Base-by-base conservation (phyloP, 2,329 filamentous ascomycete genomes). In the Rasamsonia emersonii region DNA sequence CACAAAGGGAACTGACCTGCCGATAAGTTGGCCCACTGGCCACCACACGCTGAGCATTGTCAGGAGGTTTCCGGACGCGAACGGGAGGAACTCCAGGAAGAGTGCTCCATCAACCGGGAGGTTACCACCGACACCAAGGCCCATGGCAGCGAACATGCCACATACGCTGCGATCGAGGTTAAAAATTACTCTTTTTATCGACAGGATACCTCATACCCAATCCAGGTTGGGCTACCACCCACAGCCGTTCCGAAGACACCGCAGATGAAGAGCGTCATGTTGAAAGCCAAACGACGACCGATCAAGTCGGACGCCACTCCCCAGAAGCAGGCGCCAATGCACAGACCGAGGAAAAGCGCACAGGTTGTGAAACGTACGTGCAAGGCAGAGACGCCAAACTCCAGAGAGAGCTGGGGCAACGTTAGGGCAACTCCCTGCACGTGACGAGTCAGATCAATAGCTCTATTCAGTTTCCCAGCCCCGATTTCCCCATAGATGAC, bases 21-120 rank as follows among this genome's bases (percentile, higher is more conserved):
- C 77, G 35, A 80, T 70, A 5, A 93, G 67, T 50, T 91, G 83
- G 4, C 85, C 86, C 11, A 93, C 61, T 0, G 85, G 82, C 84
- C 86, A 93, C 80, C 83, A 91, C 5, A 86, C 73, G 5, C 82
- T 86, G n/a, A 93, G 67, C 28, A 89, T 67, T 0, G 84, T 91
- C 18, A 91, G 64, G 9, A 91, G 69, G 18, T 77, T 75, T 40
- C 76, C 77, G n/a, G 76, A 80, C 0, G 78, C 73, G 36, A 80
- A 78, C 0, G 86, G 86, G 1, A 93, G 62, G 43, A 89, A 89
- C 50, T 93, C 86, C 21, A 93, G 68, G 53, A 93, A 91, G 3
- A 91, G 64, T 0, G 83, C 81, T 19, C 82, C 82, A 53, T 89
- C 83, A 1, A 88, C 80, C 1, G 81, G 81, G 13, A 88, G 61